Percentiles rank a stretch among this genome's conserved stretches.
These are phyloP conservation scores for Alternaria alternata DNA, from an alignment of 2,329 filamentous ascomycete species.

Conservation along the genomic window DNA sequence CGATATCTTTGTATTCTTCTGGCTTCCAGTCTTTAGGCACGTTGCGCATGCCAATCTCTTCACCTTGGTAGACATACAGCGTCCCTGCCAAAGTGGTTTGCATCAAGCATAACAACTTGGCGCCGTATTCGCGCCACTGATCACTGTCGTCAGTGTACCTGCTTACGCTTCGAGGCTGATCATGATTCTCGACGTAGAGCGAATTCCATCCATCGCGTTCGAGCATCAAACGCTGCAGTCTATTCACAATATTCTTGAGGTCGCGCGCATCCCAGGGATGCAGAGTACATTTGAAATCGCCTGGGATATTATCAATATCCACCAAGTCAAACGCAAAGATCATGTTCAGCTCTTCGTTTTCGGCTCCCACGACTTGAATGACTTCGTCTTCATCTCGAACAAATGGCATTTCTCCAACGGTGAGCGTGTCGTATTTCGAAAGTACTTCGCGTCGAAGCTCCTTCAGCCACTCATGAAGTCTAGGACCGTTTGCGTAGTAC, in stretches of 20 bases:
- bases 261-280: constrained; percentile 47
- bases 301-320: constrained; percentile 48
- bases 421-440: constrained; percentile 68
- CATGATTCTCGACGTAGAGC: constrained; percentile 63
- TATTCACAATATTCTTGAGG: constrained; percentile 44
- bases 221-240: constrained; percentile 49
- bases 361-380: constrained; percentile 54
- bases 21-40: constrained; percentile 53
- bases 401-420: constrained; percentile 70
- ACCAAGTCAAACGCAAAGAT: constrained; percentile 65
- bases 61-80: constrained; percentile 60
- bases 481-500: constrained; percentile 71
- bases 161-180: constrained; percentile 60
- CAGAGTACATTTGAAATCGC: constrained; percentile 47
- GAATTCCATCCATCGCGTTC: constrained; percentile 57
- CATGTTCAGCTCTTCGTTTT: constrained; percentile 68
- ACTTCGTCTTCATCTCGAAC: constrained; percentile 59
- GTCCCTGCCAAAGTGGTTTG: constrained; percentile 59
- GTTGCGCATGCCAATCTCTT: constrained; percentile 62
- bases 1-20: constrained; percentile 62
- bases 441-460: constrained; percentile 71
- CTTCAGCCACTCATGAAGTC: constrained; percentile 72
- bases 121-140: constrained; percentile 55
- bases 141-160: constrained; percentile 60
- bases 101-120: constrained; percentile 59